These are phyloP conservation scores for Candida gigantensis DNA, from an alignment of 1,139 yeast genomes.

Conservation along the genomic window DNA sequence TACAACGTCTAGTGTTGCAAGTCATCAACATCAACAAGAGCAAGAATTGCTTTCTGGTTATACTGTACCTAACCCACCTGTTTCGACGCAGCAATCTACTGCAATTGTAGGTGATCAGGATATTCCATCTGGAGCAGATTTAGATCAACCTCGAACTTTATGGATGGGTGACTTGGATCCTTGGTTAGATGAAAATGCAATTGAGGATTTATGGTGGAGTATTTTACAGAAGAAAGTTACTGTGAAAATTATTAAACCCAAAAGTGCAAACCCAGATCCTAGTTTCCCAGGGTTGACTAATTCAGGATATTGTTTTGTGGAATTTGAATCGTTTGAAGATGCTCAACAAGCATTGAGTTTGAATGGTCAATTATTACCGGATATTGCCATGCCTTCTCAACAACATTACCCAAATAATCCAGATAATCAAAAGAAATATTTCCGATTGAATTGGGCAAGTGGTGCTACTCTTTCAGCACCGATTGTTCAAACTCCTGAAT, in stretches of 20 bases:
- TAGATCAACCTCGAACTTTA: slow-evolving; percentile 51
- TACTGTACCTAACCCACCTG: slow-evolving; percentile 47
- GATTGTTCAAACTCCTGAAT: slow-evolving; percentile 53
- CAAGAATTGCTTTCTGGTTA: slow-evolving; percentile 43
- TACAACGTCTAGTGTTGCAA: slow-evolving; percentile 37
- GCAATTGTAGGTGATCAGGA: slow-evolving; percentile 21
- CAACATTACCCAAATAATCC: slow-evolving; percentile 44
- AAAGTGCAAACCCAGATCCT: slow-evolving; percentile 25
- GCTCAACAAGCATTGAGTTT: slow-evolving; percentile 65
- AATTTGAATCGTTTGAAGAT: slow-evolving; percentile 61
- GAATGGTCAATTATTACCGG: slow-evolving; percentile 67
- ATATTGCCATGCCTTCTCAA: slow-evolving; percentile 50
- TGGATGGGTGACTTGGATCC: slow-evolving; percentile 87
- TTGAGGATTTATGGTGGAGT: slow-evolving; percentile 61
- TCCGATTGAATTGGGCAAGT: slow-evolving; percentile 75
- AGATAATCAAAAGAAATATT: slow-evolving; percentile 57
- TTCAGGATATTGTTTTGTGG: slow-evolving; percentile 75
- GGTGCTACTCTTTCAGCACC: slow-evolving; percentile 61
- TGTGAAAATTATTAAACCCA: slow-evolving; percentile 58
- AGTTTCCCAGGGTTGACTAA: slow-evolving; percentile 42
- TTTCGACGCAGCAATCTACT: slow-evolving; percentile 39
- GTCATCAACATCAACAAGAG: slow-evolving; percentile 48
- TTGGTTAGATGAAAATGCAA: slow-evolving; percentile 63
- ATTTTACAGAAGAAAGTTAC: slow-evolving; percentile 41
- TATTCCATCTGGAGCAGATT: slow-evolving; percentile 10